A percentile compares a stretch with the other conserved stretches of the same genome.
Conservation (phyloP, 2,329 filamentous ascomycete species). For the Dendryphion nanum region DNA sequence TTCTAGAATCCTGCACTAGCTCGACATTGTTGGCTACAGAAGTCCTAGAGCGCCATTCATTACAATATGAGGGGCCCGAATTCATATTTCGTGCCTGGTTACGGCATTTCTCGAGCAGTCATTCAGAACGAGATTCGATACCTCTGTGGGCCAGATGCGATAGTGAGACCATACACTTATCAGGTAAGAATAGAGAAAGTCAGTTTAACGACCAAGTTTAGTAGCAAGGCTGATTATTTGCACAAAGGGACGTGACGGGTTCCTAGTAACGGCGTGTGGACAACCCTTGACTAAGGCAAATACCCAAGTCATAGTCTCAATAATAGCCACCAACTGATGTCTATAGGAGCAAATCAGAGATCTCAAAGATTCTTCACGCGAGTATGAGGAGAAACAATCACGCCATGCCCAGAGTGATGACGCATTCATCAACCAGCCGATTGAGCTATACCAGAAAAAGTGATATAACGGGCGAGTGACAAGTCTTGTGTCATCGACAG, state of each 20-base stretch:
- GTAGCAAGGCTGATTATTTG: slow-evolving; percentile 14
- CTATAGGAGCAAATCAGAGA: slow-evolving; percentile 43
- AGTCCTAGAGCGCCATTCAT: too few species aligned
- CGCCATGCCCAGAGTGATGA: slow-evolving; percentile 33
- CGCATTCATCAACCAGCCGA: slow-evolving; percentile 41
- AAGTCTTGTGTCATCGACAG: too few species aligned
- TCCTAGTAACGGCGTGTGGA: slow-evolving; percentile 41
- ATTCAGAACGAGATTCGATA: slow-evolving; percentile 46
- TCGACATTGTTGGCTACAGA: too few species aligned
- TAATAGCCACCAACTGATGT: slow-evolving; percentile 13
- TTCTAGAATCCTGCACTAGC: too few species aligned
- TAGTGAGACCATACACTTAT: slow-evolving; percentile 42
- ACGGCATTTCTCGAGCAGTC: slow-evolving; percentile 43
- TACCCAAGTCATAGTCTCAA: not conserved
- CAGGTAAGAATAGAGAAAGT: slow-evolving; percentile 32
- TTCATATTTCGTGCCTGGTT: slow-evolving; percentile 44
- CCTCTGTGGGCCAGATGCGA: slow-evolving; percentile 43
- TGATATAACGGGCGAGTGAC: too few species aligned
- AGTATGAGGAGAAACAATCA: slow-evolving; percentile 44
- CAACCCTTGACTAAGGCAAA: slow-evolving; percentile 40
- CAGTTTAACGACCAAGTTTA: too few species aligned
- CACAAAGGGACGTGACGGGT: slow-evolving; percentile 43
- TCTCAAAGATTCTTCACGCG: slow-evolving; percentile 38
- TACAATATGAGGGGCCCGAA: slow-evolving; percentile 29
- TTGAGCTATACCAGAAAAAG: slow-evolving; percentile 34